A percentile compares a stretch with the other conserved stretches of the same genome.
Conservation (phyloP, 495 filamentous ascomycete species). For the Melanomma pulvis-pyrius region DNA sequence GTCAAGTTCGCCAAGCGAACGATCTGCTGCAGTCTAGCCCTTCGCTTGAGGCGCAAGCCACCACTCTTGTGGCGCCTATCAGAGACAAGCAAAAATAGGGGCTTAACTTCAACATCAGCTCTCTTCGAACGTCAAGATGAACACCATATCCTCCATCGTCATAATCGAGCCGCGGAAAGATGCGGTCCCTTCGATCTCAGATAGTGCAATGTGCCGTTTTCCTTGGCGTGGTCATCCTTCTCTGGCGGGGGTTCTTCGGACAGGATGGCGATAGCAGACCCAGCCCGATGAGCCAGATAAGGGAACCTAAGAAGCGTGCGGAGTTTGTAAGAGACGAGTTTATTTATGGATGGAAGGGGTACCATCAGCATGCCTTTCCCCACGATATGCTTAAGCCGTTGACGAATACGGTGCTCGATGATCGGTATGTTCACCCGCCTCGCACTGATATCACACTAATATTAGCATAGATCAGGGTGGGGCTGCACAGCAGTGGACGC, state of each 20-base stretch:
- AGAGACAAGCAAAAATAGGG: no score
- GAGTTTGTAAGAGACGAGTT: neutral
- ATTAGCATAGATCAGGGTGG: neutral
- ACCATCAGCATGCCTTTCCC: conserved; percentile 8
- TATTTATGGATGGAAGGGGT: conserved; percentile 7
- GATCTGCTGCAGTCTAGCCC: no score
- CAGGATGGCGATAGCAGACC: neutral
- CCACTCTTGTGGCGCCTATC: no score
- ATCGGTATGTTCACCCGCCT: conserved; percentile 2
- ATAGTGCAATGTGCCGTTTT: no score
- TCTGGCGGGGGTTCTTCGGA: neutral
- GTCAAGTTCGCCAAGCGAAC: no score
- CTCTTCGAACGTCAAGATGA: no score
- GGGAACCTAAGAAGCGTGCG: neutral
- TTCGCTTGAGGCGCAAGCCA: no score
- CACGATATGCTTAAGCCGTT: conserved; percentile 18
- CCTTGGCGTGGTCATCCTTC: neutral
- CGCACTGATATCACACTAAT: neutral
- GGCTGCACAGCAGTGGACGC: conserved; percentile 15
- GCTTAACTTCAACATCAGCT: no score
- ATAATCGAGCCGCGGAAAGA: no score
- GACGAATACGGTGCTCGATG: conserved; percentile 6
- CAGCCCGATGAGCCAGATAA: neutral
- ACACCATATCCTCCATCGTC: no score
- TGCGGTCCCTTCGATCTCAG: no score